Evolutionary conservation across 23 red algal species (phyloP), one percentile per base, ranked within the genome.

Genomic region (Pyropia yezoensis): DNA sequence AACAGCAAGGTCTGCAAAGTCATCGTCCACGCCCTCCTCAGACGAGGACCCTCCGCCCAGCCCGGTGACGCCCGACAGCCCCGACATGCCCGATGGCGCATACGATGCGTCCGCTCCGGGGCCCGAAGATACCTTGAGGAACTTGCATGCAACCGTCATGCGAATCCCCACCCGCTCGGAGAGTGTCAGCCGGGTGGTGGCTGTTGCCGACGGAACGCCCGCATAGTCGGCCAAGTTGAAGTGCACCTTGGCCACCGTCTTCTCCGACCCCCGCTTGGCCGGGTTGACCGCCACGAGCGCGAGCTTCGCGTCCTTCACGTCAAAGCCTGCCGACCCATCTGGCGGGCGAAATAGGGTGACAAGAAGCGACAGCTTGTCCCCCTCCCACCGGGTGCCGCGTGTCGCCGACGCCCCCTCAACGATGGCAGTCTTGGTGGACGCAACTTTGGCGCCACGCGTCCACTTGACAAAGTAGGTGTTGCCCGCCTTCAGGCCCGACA

Each of bases 401-500:
- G 55, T 59, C 55, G 19, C 25, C 39, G 57, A 19, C 9, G 39
- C 39, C 0, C 39, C 39, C 39, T 47, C 39, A 47, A 8, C 39
- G 39, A 53, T 57, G 26, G 33, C 71, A 3, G 39, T 47, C 54
- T 76, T 78, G 52, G 82, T 87, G 49, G 70, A 47, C 21, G 82
- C 82, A 3, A 87, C 71, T 56, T 87, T 87, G 70, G 75, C 71
- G 54, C 82, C 82, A 45, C 82, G 71, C 14, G 64, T 76, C 82
- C 82, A 87, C 39, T 87, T 87, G 30, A 87, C 63, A 17, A 66
- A 49, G 56, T 87, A 87, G 4, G 39, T 65, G 52, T 51, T 22
- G 47, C 68, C 68, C 26, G 70, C 53, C 63, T 87, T 87, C 0
- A 54, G 28, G 71, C 82, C 82, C 11, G 39, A 47, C 22, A 87